Conservation (phyloP, 2,329 filamentous ascomycete genomes). For the Passalora sequoiae region DNA sequence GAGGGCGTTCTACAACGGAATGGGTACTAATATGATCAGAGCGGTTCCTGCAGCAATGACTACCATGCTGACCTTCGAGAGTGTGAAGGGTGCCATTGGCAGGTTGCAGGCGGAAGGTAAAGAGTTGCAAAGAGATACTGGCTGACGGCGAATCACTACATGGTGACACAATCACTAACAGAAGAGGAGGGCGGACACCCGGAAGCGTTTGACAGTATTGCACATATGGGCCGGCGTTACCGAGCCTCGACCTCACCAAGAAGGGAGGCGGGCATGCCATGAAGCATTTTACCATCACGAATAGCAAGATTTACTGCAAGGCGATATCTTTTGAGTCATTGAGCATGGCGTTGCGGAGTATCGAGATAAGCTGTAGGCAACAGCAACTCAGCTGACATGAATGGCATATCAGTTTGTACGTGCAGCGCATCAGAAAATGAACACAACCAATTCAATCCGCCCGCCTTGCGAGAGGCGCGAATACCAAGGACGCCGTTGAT, state of each 20-base stretch:
- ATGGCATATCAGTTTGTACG: constrained; percentile 4
- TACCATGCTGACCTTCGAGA: constrained; percentile 96
- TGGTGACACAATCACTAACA: background rate
- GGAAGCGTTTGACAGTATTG: constrained; percentile 1
- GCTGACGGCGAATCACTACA: background rate
- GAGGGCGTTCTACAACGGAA: constrained; percentile 92
- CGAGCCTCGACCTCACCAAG: background rate
- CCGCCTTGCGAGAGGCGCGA: no score
- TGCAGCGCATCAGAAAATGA: background rate
- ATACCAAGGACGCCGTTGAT: no score
- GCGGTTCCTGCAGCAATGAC: constrained; percentile 93
- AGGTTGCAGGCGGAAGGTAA: constrained; percentile 51
- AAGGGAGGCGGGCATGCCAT: background rate
- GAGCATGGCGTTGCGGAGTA: constrained; percentile 10
- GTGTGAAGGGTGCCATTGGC: constrained; percentile 53
- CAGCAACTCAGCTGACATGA: background rate
- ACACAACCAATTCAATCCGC: background rate
- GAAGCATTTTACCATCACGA: constrained; percentile 4
- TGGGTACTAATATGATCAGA: constrained; percentile 96
- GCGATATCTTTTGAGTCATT: constrained; percentile 5
- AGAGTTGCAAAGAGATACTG: constrained; percentile 20
- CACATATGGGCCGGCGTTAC: constrained; percentile 7
- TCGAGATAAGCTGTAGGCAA: background rate
- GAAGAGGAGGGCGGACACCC: no score
- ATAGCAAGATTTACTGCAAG: constrained; percentile 1